Conservation (phyloP, 2,329 filamentous ascomycete genomes). For the Lachnellula hyalina region DNA sequence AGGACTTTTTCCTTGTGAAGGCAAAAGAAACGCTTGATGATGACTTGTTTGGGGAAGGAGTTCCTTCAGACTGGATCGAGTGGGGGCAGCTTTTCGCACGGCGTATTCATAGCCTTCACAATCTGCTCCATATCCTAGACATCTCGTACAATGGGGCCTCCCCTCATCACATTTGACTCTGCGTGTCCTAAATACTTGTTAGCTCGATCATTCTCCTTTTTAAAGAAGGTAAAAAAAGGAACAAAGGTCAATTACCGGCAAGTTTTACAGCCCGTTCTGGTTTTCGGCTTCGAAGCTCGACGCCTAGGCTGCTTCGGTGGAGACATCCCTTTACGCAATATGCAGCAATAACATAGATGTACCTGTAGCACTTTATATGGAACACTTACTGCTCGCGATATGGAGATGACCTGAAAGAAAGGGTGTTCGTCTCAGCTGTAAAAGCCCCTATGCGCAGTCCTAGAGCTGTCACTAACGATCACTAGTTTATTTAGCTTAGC, state of each 20-base stretch:
- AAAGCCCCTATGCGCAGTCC: no score
- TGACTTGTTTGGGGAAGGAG: background rate
- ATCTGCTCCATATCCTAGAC: conserved; percentile 9
- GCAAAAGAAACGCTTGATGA: background rate
- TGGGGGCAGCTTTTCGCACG: background rate
- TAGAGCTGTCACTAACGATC: no score
- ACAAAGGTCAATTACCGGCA: conserved; percentile 8
- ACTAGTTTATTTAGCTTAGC: no score
- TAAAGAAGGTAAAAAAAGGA: no score
- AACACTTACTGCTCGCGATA: no score
- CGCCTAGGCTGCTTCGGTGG: background rate
- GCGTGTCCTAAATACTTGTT: conserved; percentile 4
- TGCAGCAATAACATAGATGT: no score
- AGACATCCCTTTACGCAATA: background rate
- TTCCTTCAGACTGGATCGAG: background rate
- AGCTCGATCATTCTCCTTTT: background rate
- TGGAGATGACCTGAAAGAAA: no score
- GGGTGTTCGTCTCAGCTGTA: no score
- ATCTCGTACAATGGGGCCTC: conserved; percentile 10
- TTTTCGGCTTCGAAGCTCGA: conserved; percentile 4
- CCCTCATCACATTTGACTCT: conserved; percentile 16
- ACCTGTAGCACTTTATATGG: no score
- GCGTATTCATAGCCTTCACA: conserved; percentile 13
- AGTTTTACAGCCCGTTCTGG: conserved; percentile 9
- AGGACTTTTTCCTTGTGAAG: background rate